Percentiles rank a stretch among this genome's conserved stretches.
Evolutionary conservation across 768 basidiomycete genomes (phyloP).

Genomic region (Lentinula lateritia): DNA sequence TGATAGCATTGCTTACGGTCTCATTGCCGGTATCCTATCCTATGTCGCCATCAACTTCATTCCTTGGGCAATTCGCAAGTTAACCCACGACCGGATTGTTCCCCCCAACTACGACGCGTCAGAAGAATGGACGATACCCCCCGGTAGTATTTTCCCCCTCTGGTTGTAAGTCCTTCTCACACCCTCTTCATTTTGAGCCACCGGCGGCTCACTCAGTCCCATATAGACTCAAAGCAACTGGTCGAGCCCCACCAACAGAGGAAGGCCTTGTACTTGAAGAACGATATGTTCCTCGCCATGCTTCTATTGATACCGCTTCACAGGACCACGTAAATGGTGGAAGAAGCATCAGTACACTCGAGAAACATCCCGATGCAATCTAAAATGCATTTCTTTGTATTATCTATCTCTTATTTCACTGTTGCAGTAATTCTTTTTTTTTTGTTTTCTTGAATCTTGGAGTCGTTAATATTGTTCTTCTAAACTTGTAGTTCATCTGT

Average conservation of each 20-base stretch:
- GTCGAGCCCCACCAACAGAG: conserved; percentile 10
- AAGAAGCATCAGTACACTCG: conserved; percentile 7
- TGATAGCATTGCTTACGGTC: conserved; percentile 79
- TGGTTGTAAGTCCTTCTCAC: conserved; percentile 49
- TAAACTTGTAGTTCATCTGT: too few species aligned
- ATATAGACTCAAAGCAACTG: conserved; percentile 20
- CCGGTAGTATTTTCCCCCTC: conserved; percentile 59
- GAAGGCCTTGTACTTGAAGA: conserved; percentile 26
- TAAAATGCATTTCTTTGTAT: background rate
- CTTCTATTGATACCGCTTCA: conserved; percentile 26
- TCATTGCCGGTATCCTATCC: conserved; percentile 71
- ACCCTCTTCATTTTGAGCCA: background rate
- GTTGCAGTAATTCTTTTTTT: background rate
- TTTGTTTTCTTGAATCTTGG: background rate
- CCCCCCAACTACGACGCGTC: conserved; percentile 61
- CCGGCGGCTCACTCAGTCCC: background rate
- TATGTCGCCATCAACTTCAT: conserved; percentile 73
- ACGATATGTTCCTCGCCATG: conserved; percentile 17
- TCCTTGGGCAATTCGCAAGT: conserved; percentile 50
- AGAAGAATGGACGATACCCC: conserved; percentile 69
- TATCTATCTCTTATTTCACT: background rate
- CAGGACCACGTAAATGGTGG: conserved; percentile 19
- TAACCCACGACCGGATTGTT: conserved; percentile 51
- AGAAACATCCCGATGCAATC: conserved; percentile 2
- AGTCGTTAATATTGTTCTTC: background rate